Base-by-base conservation (phyloP, 78 protist species). In the Chrysochromulina tobinii region DNA sequence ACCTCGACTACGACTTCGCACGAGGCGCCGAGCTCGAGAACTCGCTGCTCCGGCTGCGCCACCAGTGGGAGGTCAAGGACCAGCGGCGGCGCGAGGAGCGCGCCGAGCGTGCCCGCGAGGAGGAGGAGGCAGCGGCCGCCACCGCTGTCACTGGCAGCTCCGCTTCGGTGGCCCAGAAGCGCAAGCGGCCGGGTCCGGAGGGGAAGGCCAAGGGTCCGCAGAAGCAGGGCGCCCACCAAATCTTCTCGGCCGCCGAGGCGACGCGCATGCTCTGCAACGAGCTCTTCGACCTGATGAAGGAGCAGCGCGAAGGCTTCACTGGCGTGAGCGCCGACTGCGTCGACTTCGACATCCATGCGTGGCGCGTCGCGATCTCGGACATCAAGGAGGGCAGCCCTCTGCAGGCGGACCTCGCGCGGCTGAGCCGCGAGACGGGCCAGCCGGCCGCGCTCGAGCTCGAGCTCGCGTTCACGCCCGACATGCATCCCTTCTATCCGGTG, bases 201-300 rank as follows among this genome's bases (percentile, higher is more conserved):
- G 51, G 1, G n/a, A 38, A 23, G 54, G 38, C 38, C 38, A 4
- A 23, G 38, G 12, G 12, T 9, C 50, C 15, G 51, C 4, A 23
- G 53, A 27, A 15, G 9, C 12, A 51, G 25, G 79, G n/a, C n/a
- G 79, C 79, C 50, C 17, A 5, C n/a, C 79, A 69, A 12, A 69
- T 69, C 38, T 69, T 69, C 15, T 27, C 79, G 79, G 27, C 79
- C 53, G 51, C 79, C 53, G 79, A 69, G 79, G 79, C 79, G 53
- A 69, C 79, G 50, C 79, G 79, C 51, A 69, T 69, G n/a, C 79
- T 69, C 51, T 69, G 79, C 79, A 69, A 69, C 79, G 79, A 69
- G 79, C 79, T 69, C 53, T 11, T 38, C 55, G 79, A 5, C 79
- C 79, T 69, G 51, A 69, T 69, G n/a, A 5, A 17, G n/a, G 79